Percentiles rank a stretch among this genome's conserved stretches.
These are phyloP conservation scores for Mucor velutinosus DNA, from an alignment of 371 early-diverging fungal genomes.

Conservation along the genomic window DNA sequence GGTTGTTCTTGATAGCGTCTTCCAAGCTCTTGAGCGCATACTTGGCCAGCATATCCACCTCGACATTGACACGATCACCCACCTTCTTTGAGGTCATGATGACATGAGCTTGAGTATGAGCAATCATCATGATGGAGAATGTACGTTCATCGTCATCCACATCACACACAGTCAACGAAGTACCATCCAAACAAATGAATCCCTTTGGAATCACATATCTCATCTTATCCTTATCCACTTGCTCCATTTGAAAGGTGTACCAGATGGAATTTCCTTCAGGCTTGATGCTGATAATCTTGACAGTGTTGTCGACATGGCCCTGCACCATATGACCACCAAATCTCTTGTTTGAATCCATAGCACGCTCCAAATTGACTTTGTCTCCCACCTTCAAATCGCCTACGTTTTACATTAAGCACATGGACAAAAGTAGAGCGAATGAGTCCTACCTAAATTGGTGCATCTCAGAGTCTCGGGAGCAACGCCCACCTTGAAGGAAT, in stretches of 20 bases:
- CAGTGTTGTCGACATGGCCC: constrained; percentile 93
- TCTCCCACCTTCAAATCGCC: constrained; percentile 79
- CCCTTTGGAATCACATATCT: constrained; percentile 93
- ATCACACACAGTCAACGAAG: constrained; percentile 91
- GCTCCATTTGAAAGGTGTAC: constrained; percentile 71
- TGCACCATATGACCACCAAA: constrained; percentile 98
- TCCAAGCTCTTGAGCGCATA: constrained; percentile 84
- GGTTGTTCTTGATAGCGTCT: constrained; percentile 49
- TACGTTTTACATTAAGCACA: constrained; percentile 13
- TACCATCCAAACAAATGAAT: constrained; percentile 92
- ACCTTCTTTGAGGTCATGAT: constrained; percentile 77
- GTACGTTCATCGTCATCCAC: constrained; percentile 75
- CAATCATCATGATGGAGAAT: constrained; percentile 94
- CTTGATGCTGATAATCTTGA: constrained; percentile 68
- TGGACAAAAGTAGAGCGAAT: neutral
- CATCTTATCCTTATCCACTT: constrained; percentile 63
- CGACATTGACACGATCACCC: constrained; percentile 88
- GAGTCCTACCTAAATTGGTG: constrained; percentile 80
- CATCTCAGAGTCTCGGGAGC: constrained; percentile 92
- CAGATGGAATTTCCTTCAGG: constrained; percentile 91
- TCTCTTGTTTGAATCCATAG: constrained; percentile 83
- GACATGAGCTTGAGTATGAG: constrained; percentile 87
- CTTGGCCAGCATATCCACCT: constrained; percentile 97
- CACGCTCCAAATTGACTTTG: constrained; percentile 91
- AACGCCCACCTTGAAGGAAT: constrained; percentile 87